These are phyloP conservation scores for Petunia hybrid DNA, from an alignment of 305 asterid species.

Conservation along the genomic window DNA sequence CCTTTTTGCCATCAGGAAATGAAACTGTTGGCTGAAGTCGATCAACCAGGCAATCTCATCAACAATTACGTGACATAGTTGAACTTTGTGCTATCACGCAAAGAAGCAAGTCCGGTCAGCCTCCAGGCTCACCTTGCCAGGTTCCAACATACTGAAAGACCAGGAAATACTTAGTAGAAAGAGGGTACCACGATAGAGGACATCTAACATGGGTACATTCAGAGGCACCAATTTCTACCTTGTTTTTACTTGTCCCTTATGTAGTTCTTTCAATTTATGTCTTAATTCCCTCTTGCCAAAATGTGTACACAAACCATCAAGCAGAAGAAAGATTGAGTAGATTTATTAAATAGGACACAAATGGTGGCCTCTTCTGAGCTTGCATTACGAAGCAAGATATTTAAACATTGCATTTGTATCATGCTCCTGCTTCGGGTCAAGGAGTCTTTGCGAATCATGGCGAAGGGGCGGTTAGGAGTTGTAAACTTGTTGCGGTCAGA, in stretches of 20 bases:
- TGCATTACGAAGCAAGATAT: background rate
- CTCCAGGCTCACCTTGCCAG: slow-evolving; percentile 95
- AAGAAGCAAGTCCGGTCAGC: slow-evolving; percentile 91
- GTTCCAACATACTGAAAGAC: slow-evolving; percentile 91
- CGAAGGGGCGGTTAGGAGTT: background rate
- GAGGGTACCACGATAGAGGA: slow-evolving; percentile 62
- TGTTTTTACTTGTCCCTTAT: background rate
- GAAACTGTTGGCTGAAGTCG: slow-evolving; percentile 91
- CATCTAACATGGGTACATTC: background rate
- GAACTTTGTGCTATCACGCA: slow-evolving; percentile 87
- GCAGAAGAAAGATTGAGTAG: background rate
- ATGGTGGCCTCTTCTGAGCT: slow-evolving; percentile 3
- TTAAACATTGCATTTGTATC: background rate
- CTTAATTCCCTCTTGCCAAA: slow-evolving; percentile 18
- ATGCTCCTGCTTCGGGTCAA: background rate
- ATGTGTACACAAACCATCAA: background rate
- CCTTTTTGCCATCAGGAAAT: slow-evolving; percentile 70
- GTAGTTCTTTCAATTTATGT: slow-evolving; percentile 11
- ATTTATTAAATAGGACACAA: background rate
- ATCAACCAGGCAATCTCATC: slow-evolving; percentile 92
- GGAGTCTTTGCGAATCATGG: background rate
- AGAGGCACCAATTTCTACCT: slow-evolving; percentile 1
- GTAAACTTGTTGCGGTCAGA: background rate
- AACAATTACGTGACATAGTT: slow-evolving; percentile 85
- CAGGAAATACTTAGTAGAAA: slow-evolving; percentile 56